Evolutionary conservation across 2,329 filamentous ascomycete species (phyloP).

Genomic region (Falciphora oryzae): DNA sequence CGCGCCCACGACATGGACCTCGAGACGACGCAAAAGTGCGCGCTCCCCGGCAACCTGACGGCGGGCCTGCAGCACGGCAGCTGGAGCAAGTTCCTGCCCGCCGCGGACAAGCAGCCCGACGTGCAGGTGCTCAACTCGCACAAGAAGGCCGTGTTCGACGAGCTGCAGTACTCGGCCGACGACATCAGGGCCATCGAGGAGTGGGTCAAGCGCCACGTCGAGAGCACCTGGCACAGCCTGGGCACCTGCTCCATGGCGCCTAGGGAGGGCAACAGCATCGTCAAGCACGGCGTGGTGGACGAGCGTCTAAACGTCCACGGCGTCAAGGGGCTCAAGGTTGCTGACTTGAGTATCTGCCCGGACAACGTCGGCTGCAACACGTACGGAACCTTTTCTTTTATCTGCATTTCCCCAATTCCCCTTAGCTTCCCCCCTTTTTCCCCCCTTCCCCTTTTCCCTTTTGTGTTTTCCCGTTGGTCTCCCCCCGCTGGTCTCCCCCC

Average conservation of each 20-base stretch:
- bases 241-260: constrained; percentile 75
- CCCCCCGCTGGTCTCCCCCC: too few species aligned
- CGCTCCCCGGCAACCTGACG: constrained; percentile 64
- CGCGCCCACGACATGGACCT: constrained; percentile 69
- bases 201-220: constrained; percentile 65
- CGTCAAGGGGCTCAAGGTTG: constrained; percentile 71
- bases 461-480: neutral
- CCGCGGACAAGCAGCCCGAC: constrained; percentile 44
- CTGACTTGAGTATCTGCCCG: constrained; percentile 69
- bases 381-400: constrained; percentile 22
- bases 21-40: constrained; percentile 68
- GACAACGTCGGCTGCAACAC: constrained; percentile 72
- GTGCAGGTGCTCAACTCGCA: constrained; percentile 56
- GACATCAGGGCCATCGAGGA: constrained; percentile 65
- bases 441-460: neutral
- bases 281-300: constrained; percentile 73
- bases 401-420: constrained; percentile 6
- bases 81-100: constrained; percentile 57
- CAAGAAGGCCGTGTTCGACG: constrained; percentile 51
- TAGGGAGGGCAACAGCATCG: constrained; percentile 68
- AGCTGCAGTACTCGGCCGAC: constrained; percentile 58
- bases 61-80: constrained; percentile 69
- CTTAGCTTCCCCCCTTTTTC: neutral
- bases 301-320: constrained; percentile 74
- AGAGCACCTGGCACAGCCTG: constrained; percentile 67